Evolutionary conservation across 1,284 basidiomycete genomes (phyloP).

Genomic region (Trichosporon inkin): DNA sequence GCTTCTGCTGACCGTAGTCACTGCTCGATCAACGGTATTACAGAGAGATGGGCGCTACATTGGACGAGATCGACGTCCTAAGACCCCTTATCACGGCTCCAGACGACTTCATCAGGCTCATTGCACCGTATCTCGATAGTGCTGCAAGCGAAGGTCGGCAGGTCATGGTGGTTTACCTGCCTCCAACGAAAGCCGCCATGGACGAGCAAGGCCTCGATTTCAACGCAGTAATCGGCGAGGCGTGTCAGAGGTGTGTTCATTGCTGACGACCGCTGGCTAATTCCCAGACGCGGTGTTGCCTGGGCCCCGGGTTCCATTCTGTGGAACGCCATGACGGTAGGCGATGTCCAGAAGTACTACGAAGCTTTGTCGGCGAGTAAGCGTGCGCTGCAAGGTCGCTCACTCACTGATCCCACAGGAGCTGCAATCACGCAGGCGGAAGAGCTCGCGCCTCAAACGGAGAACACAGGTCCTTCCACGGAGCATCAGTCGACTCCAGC

Average conservation of each 20-base stretch:
- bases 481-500: neutral
- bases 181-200: constrained; percentile 25
- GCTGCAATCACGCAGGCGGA: neutral
- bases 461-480: neutral
- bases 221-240: constrained; percentile 14
- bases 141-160: constrained; percentile 12
- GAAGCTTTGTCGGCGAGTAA: neutral
- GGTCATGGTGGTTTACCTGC: constrained; percentile 28
- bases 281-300: constrained; percentile 23
- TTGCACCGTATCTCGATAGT: constrained; percentile 23
- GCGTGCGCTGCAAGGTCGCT: no score
- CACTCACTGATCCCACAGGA: no score
- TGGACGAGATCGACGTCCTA: constrained; percentile 35
- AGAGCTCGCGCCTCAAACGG: neutral
- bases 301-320: constrained; percentile 27
- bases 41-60: constrained; percentile 37
- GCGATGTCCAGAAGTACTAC: constrained; percentile 25
- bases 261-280: neutral
- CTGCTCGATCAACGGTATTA: constrained; percentile 32
- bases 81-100: constrained; percentile 17
- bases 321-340: constrained; percentile 33
- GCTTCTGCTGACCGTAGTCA: constrained; percentile 4
- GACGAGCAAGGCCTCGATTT: constrained; percentile 26
- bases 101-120: constrained; percentile 26
- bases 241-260: constrained; percentile 28